Conservation (phyloP, 2,329 filamentous ascomycete genomes). For the Myrmaecium sp. region DNA sequence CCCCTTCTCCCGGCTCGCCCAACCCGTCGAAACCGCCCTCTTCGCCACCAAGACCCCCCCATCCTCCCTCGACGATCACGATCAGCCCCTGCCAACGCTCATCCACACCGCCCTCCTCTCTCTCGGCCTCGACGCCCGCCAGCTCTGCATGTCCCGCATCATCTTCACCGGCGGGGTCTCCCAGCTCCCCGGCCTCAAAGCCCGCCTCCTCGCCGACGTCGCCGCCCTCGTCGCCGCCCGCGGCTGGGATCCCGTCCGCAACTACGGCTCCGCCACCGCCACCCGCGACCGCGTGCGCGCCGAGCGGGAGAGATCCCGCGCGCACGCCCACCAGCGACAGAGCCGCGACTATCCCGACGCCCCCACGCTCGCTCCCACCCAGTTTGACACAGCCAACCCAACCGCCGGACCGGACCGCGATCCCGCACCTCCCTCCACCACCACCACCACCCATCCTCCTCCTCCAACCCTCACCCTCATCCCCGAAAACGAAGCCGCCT, state of each 20-base stretch:
- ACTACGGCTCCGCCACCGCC: conserved; percentile 41
- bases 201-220: conserved; percentile 61
- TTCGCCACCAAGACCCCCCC: conserved; percentile 40
- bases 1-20: conserved; percentile 51
- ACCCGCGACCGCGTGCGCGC: conserved; percentile 7
- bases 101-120: conserved; percentile 60
- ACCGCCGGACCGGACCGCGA: no score
- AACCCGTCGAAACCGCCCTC: conserved; percentile 59
- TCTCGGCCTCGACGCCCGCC: conserved; percentile 66
- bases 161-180: conserved; percentile 72
- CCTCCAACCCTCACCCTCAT: no score
- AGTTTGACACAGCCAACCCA: no score
- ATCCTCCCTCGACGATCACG: conserved; percentile 66
- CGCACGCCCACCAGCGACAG: conserved; percentile 12
- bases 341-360: conserved; percentile 4
- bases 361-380: no score
- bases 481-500: not conserved
- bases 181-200: conserved; percentile 61
- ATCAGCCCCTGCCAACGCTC: conserved; percentile 59
- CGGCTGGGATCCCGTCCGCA: conserved; percentile 64
- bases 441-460: no score
- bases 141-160: conserved; percentile 75
- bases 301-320: no score
- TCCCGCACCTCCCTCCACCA: no score
- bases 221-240: conserved; percentile 44